phyloP scores from a whole-genome alignment of 2,329 filamentous ascomycete species.

The Botryotinia globosa region DNA sequence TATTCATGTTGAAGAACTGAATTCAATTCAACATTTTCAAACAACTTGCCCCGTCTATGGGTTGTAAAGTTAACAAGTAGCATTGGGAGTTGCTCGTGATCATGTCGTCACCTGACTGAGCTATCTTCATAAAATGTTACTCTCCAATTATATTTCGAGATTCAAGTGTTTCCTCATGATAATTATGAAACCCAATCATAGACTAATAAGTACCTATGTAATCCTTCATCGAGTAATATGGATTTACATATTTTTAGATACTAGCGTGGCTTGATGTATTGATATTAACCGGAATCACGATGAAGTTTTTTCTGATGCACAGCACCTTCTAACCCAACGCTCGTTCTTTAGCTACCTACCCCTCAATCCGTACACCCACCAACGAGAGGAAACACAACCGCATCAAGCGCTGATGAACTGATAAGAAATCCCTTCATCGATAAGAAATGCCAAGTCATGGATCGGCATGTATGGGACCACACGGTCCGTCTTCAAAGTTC shows the following conservation, averaged over 20 bases:
- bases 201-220: not conserved
- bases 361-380: slow-evolving; percentile 1
- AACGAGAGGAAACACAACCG: not conserved
- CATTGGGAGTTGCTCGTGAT: not conserved
- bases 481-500: not conserved
- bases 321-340: not conserved
- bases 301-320: not conserved
- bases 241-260: not conserved
- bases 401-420: not conserved
- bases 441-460: slow-evolving; percentile 1
- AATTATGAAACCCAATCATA: not conserved
- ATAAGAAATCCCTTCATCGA: not conserved
- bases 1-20: not conserved
- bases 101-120: not conserved
- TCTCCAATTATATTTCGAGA: not conserved
- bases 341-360: not conserved
- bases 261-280: not conserved
- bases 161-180: not conserved
- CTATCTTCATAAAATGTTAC: not conserved
- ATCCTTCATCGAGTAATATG: not conserved
- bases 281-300: not conserved
- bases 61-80: not conserved
- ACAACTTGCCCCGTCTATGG: not conserved
- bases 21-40: not conserved
- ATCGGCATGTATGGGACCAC: not conserved